phyloP scores from a whole-genome alignment of 768 basidiomycete genomes.

The Clathrus columnatus region DNA sequence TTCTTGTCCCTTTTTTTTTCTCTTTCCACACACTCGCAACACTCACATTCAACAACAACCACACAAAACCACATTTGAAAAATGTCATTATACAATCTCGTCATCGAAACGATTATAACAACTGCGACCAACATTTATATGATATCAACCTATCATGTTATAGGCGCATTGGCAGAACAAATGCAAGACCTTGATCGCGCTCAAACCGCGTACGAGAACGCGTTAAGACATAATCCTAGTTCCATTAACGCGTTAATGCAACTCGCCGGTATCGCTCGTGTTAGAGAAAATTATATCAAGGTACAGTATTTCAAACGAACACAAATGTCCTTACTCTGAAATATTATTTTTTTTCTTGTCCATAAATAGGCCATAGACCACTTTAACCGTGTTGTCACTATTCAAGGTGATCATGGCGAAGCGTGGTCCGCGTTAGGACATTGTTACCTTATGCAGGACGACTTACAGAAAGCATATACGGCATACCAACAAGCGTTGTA shows the following conservation, averaged over 20 bases:
- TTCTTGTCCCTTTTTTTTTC: conserved; percentile 2
- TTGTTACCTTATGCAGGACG: conserved; percentile 98
- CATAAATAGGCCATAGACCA: conserved; percentile 79
- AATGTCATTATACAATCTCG: too few species aligned
- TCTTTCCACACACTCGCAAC: conserved; percentile 4
- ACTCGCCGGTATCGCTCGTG: conserved; percentile 92
- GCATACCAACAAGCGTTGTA: conserved; percentile 98
- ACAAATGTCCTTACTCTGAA: not conserved
- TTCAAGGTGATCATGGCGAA: conserved; percentile 96
- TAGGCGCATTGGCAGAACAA: conserved; percentile 92
- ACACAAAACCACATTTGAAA: too few species aligned
- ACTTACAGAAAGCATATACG: conserved; percentile 95
- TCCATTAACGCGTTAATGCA: conserved; percentile 87
- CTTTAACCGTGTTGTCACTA: conserved; percentile 83
- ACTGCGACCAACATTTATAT: too few species aligned
- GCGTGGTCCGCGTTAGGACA: conserved; percentile 97
- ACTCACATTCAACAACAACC: too few species aligned
- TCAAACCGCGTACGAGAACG: conserved; percentile 87
- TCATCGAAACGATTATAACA: too few species aligned
- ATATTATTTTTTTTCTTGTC: not conserved
- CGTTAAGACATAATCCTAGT: conserved; percentile 88
- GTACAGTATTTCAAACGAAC: conserved; percentile 28
- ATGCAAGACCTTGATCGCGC: conserved; percentile 93
- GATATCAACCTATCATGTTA: conserved; percentile 20
- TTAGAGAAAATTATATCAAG: conserved; percentile 96